Base-by-base conservation (phyloP, 129 eudicot genomes). In the Solidago caesia region DNA sequence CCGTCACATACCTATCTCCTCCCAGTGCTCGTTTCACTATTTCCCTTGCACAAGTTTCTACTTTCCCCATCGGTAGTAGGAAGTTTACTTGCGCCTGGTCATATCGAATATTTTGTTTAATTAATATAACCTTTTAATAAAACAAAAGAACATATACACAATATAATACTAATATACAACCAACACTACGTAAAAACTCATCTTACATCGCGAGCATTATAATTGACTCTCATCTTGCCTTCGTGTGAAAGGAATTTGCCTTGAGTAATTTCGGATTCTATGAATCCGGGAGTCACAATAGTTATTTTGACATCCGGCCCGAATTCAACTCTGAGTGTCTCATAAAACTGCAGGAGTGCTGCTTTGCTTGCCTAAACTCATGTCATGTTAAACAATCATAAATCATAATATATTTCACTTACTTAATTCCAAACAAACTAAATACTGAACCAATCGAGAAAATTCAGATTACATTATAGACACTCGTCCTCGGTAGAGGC, bases 1-100 rank as follows among this genome's bases (percentile, higher is more conserved):
- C 88, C 0, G 92, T 87, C 60, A 87, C 85, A 13, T 89, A 84
- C 5, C 85, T 73, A 2, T 89, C 89, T 13, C 96, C 92, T 14
- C 96, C 68, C 12, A 72, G 25, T 0, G 83, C 96, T 49, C 82
- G 56, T 33, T 77, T 80, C 56, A 89, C 89, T 15, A 89, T 87
- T 13, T 77, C 75, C 84, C 80, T 78, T 11, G 96, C 96, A 51
- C 83, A 77, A 5, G 62, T 74, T 25, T 72, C 79, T 10, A 77
- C 80, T 64, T 73, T 73, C 46, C 15, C 63, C 9, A 80, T 72
- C 6, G 80, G 84, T 4, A 44, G 11, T 45, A 33, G 39, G 39
- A 75, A 10, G 70, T 75, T 75, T 6, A 71, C 67, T 71, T 78
- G 82, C 57, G 71, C n/a, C 82, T 78, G 15, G 39, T 33, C 16